phyloP scores from a whole-genome alignment of 768 basidiomycete genomes.

The Tulasnella sp. region DNA sequence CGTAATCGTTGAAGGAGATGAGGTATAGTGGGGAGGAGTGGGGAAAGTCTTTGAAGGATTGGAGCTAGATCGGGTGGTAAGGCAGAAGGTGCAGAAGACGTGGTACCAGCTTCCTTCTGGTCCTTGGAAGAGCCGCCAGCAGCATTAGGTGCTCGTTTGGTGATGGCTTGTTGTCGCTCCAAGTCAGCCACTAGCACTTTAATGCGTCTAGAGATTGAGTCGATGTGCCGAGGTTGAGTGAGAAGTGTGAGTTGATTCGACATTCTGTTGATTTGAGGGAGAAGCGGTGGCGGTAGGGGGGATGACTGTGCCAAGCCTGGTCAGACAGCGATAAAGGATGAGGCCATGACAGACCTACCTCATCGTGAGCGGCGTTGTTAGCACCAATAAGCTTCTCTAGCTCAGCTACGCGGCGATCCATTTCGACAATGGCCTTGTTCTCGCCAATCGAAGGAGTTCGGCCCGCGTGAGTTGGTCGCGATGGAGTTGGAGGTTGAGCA shows the following conservation, averaged over 20 bases:
- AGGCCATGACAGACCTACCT: conserved; percentile 43
- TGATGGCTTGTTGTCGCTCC: conserved; percentile 55
- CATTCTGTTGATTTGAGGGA: conserved; percentile 71
- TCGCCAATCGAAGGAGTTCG: conserved; percentile 26
- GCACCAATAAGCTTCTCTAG: conserved; percentile 80
- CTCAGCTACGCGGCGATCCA: conserved; percentile 77
- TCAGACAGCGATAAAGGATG: background rate
- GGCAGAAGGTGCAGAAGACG: conserved; percentile 8
- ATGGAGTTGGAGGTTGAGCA: conserved; percentile 9
- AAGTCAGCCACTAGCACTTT: conserved; percentile 90
- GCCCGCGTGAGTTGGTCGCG: conserved; percentile 20
- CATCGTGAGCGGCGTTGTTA: conserved; percentile 68
- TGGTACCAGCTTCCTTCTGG: background rate
- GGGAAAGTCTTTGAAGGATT: conserved; percentile 36
- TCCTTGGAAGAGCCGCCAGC: background rate
- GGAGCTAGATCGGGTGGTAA: conserved; percentile 31
- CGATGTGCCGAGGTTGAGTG: conserved; percentile 92
- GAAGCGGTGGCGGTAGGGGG: conserved; percentile 68
- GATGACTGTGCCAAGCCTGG: conserved; percentile 42
- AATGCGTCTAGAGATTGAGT: conserved; percentile 86
- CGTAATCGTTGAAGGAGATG: conserved; percentile 84
- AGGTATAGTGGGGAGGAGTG: conserved; percentile 41
- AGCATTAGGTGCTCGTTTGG: background rate
- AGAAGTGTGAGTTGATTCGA: conserved; percentile 81
- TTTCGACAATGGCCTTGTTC: conserved; percentile 51